These are phyloP conservation scores for Punica granatum DNA, from an alignment of 345 rosid genomes.

Conservation along the genomic window DNA sequence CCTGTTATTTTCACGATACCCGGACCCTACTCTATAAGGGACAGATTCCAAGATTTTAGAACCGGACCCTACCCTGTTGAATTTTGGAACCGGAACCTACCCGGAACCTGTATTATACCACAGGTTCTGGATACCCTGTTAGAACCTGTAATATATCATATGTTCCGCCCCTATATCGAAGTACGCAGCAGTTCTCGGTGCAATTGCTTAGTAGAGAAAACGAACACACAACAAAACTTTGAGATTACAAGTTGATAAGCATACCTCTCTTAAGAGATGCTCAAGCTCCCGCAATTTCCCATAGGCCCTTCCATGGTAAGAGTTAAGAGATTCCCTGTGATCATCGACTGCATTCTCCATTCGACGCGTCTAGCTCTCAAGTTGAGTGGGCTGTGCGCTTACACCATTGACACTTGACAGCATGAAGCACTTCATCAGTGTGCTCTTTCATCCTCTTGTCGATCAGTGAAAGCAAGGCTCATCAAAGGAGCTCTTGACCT, in stretches of 20 bases:
- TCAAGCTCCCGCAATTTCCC: conserved; percentile 43
- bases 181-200: too few species aligned
- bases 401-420: conserved; percentile 36
- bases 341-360: conserved; percentile 36
- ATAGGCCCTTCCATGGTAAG: conserved; percentile 35
- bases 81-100: too few species aligned
- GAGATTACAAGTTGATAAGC: not conserved
- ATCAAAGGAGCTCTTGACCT: conserved; percentile 10
- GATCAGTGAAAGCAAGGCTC: conserved; percentile 31
- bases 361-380: conserved; percentile 35
- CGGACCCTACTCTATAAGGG: too few species aligned
- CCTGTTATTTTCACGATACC: too few species aligned
- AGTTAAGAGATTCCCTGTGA: conserved; percentile 30
- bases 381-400: conserved; percentile 34
- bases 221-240: not conserved
- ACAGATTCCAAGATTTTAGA: too few species aligned
- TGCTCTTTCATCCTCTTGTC: conserved; percentile 41
- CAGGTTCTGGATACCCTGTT: too few species aligned
- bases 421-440: conserved; percentile 26
- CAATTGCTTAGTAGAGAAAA: not conserved
- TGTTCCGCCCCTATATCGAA: too few species aligned
- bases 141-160: too few species aligned
- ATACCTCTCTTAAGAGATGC: conserved; percentile 43
- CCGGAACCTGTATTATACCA: too few species aligned
- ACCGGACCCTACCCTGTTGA: too few species aligned